phyloP scores from a whole-genome alignment of 768 basidiomycete species.

The Chlorophyllum brunneum region DNA sequence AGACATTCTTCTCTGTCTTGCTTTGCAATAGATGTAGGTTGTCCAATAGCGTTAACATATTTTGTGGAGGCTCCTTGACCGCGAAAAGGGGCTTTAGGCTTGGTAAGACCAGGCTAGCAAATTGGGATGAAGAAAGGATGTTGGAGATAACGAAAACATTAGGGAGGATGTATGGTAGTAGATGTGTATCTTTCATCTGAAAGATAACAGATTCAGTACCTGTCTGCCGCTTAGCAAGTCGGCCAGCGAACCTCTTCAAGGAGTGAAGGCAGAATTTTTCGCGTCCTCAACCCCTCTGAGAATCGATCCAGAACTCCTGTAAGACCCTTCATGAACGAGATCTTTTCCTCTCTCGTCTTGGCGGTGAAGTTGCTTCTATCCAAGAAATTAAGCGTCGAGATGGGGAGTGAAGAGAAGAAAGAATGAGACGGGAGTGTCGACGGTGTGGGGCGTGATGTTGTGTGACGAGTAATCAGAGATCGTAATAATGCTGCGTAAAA shows the following conservation, averaged over 20 bases:
- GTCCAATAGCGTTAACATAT: conserved; percentile 91
- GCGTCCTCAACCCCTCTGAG: conserved; percentile 77
- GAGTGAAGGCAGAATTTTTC: conserved; percentile 89
- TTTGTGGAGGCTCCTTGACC: conserved; percentile 94
- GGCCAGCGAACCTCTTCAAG: conserved; percentile 76
- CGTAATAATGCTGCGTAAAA: conserved; percentile 62
- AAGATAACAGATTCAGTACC: background rate
- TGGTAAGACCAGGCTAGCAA: conserved; percentile 77
- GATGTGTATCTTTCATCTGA: conserved; percentile 90
- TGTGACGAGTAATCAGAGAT: conserved; percentile 77
- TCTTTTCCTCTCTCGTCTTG: conserved; percentile 93
- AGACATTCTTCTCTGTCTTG: conserved; percentile 84
- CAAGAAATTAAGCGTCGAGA: conserved; percentile 93
- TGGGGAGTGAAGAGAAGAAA: conserved; percentile 94
- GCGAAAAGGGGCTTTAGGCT: conserved; percentile 86
- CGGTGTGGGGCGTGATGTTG: conserved; percentile 71
- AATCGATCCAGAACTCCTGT: conserved; percentile 78
- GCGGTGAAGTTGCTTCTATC: conserved; percentile 94
- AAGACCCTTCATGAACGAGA: conserved; percentile 92
- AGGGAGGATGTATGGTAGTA: conserved; percentile 93
- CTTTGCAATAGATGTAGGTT: conserved; percentile 82
- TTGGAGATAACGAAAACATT: conserved; percentile 91
- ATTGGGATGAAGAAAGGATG: conserved; percentile 73
- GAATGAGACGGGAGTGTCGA: conserved; percentile 76
- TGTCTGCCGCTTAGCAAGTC: background rate